These are phyloP conservation scores for Pseudogymnoascus sp. DNA, from an alignment of 2,329 filamentous ascomycete species.

Conservation along the genomic window DNA sequence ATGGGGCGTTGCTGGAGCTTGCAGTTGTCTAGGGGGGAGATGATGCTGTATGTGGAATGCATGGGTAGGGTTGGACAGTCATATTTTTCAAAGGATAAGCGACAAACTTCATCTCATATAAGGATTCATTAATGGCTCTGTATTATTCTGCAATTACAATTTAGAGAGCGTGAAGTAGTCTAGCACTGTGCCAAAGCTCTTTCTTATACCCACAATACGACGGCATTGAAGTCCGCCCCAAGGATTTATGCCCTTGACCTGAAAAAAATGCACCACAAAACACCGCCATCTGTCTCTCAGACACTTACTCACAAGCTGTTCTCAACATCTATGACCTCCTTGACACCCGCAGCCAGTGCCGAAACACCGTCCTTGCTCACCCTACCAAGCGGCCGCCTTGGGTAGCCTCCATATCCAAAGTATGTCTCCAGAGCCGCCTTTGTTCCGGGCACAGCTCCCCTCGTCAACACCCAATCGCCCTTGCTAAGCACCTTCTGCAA, in stretches of 20 bases:
- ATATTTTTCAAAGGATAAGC: background rate
- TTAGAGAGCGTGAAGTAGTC: background rate
- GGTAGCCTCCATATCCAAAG: slow-evolving; percentile 73
- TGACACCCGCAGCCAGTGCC: slow-evolving; percentile 47
- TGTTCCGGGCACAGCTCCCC: slow-evolving; percentile 76
- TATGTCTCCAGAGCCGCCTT: slow-evolving; percentile 76
- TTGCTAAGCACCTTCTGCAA: slow-evolving; percentile 71
- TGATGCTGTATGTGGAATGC: background rate
- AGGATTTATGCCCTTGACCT: background rate
- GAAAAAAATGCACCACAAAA: background rate
- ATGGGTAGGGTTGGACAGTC: background rate
- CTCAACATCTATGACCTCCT: slow-evolving; percentile 61
- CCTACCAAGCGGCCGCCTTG: slow-evolving; percentile 64
- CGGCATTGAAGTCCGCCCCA: background rate
- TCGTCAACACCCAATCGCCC: slow-evolving; percentile 77
- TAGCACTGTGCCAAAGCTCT: background rate
- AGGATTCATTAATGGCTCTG: background rate
- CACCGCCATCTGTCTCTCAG: background rate
- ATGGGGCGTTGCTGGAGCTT: background rate
- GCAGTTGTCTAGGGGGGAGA: background rate
- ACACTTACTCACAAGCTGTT: slow-evolving; percentile 28
- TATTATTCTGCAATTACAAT: background rate
- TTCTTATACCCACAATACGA: background rate
- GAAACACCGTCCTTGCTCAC: slow-evolving; percentile 49
- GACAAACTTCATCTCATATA: background rate